phyloP scores from a whole-genome alignment of 2,329 filamentous ascomycete genomes.

The Paraphoma chrysanthemicola region DNA sequence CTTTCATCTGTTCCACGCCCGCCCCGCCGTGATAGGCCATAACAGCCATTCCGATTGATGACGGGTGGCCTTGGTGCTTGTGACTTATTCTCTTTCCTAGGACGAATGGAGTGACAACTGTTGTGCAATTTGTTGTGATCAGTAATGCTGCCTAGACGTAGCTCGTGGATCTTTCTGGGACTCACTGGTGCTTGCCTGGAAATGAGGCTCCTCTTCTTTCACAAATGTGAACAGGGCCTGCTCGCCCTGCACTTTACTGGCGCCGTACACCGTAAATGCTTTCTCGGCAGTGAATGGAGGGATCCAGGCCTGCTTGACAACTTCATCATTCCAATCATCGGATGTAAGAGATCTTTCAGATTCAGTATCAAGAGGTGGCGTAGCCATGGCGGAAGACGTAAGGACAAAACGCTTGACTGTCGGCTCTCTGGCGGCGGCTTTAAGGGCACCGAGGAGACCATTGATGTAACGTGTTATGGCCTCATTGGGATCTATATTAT shows the following conservation, averaged over 20 bases:
- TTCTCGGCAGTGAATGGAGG: conserved; percentile 41
- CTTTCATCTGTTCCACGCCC: too few relatives aligned
- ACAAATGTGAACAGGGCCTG: conserved; percentile 53
- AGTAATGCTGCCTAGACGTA: too few relatives aligned
- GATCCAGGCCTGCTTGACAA: conserved; percentile 41
- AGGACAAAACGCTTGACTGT: conserved; percentile 6
- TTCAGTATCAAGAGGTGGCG: conserved; percentile 35
- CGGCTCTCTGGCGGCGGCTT: conserved; percentile 1
- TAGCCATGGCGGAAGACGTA: conserved; percentile 27
- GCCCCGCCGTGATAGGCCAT: too few relatives aligned
- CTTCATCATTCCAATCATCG: conserved; percentile 41
- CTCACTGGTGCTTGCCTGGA: too few relatives aligned
- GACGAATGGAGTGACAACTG: conserved; percentile 44
- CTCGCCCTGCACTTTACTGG: conserved; percentile 54
- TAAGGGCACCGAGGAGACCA: not conserved
- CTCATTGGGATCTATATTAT: conserved; percentile 21
- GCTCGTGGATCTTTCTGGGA: too few relatives aligned
- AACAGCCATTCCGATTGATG: too few relatives aligned
- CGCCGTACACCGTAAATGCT: conserved; percentile 48
- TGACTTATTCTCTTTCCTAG: conserved; percentile 35
- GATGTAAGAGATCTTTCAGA: conserved; percentile 36
- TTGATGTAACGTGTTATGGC: not conserved
- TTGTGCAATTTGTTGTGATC: too few relatives aligned
- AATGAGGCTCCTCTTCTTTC: conserved; percentile 48
- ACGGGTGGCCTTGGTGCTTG: conserved; percentile 25